Percentiles rank a stretch among this genome's conserved stretches.
Evolutionary conservation across 2,329 filamentous ascomycete species (phyloP).

Genomic region (Penicillium fuscoglaucum): DNA sequence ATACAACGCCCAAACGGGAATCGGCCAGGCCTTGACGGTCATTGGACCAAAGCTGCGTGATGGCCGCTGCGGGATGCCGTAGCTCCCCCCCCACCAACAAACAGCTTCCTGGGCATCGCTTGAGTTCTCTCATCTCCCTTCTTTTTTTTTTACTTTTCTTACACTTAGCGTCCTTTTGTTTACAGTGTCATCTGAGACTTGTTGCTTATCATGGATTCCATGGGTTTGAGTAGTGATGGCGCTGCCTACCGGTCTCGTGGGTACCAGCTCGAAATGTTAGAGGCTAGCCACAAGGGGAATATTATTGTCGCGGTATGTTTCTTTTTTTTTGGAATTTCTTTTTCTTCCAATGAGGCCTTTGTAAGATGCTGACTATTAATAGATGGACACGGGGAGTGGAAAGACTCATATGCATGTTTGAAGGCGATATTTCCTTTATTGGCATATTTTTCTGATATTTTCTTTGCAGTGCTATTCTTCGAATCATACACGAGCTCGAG

Average conservation of each 20-base stretch:
- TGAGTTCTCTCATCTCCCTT: background rate
- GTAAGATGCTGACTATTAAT: background rate
- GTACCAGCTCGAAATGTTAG: constrained; percentile 76
- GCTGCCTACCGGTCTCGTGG: constrained; percentile 45
- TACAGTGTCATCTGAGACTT: background rate
- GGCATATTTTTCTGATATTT: constrained; percentile 1
- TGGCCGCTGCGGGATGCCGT: constrained; percentile 4
- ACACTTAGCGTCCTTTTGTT: background rate
- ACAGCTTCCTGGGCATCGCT: background rate
- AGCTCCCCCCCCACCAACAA: background rate
- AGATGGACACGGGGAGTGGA: constrained; percentile 80
- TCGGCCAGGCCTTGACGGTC: background rate
- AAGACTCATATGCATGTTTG: constrained; percentile 71
- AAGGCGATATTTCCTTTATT: background rate
- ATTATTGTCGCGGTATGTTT: constrained; percentile 66
- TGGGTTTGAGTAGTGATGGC: constrained; percentile 4
- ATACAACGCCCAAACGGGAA: background rate
- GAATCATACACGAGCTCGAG: constrained; percentile 66
- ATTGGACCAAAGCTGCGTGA: constrained; percentile 6
- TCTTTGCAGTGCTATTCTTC: constrained; percentile 60
- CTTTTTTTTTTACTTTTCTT: background rate
- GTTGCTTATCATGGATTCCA: background rate
- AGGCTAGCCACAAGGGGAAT: constrained; percentile 66
- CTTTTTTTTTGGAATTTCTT: too few species aligned
- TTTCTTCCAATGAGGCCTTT: background rate